A percentile compares a stretch with the other conserved stretches of the same genome.
These are phyloP conservation scores for Phytophthora fragariae DNA, from an alignment of 352 stramenopile genomes.

Conservation along the genomic window DNA sequence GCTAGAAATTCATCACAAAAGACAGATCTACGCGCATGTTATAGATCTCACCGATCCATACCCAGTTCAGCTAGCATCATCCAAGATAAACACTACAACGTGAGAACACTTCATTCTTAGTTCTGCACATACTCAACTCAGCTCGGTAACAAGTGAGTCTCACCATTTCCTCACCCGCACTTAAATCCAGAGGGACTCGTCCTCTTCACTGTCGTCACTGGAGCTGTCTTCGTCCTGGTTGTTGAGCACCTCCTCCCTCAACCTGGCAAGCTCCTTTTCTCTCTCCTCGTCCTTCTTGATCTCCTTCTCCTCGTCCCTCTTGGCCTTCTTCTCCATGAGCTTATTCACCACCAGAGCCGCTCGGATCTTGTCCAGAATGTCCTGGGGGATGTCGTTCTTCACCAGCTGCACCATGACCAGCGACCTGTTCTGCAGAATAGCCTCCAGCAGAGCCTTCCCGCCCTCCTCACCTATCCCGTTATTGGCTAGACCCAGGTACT, in stretches of 20 bases:
- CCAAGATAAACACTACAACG: conserved; percentile 7
- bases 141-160: background rate
- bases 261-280: conserved; percentile 27
- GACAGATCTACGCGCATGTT: background rate
- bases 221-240: conserved; percentile 40
- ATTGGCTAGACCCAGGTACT: conserved; percentile 56
- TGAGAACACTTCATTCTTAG: conserved; percentile 27
- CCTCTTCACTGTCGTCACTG: conserved; percentile 37
- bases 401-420: conserved; percentile 54
- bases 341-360: conserved; percentile 58
- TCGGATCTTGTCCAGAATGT: conserved; percentile 49
- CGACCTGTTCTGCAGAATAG: conserved; percentile 52
- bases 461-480: conserved; percentile 56
- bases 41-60: background rate
- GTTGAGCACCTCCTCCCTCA: conserved; percentile 24
- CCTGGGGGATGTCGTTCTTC: conserved; percentile 52
- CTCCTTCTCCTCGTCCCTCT: conserved; percentile 51
- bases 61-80: background rate
- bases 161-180: background rate
- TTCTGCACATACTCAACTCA: conserved; percentile 15
- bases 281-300: conserved; percentile 33
- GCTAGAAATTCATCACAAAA: background rate
- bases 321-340: conserved; percentile 49
- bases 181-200: conserved; percentile 58
- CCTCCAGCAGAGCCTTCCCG: conserved; percentile 52